Evolutionary conservation across 495 filamentous ascomycete species (phyloP).

Genomic region (Penicillium diatomitis): DNA sequence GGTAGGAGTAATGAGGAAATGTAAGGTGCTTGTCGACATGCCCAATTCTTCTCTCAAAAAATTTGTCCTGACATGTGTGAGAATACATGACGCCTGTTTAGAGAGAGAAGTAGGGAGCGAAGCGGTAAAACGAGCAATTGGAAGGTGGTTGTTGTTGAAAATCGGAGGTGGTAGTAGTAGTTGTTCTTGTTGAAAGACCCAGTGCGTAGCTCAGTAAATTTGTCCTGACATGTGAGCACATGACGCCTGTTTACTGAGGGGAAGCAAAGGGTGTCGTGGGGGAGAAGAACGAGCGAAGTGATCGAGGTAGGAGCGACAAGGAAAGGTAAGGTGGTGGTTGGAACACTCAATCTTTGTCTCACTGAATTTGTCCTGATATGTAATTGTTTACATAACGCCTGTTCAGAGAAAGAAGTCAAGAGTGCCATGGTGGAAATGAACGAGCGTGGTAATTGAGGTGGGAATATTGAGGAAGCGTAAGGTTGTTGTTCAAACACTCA

Average conservation of each 20-base stretch:
- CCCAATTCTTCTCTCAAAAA: background rate
- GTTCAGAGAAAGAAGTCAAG: background rate
- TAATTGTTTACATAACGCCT: background rate
- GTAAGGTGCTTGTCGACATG: too few relatives aligned
- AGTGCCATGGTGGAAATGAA: too few relatives aligned
- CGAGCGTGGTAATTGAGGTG: too few relatives aligned
- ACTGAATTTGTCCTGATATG: background rate
- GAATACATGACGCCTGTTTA: background rate
- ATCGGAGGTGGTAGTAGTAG: background rate
- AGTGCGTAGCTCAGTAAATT: background rate
- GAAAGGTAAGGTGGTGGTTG: background rate
- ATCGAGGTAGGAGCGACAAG: background rate
- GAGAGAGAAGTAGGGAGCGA: background rate
- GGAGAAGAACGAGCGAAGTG: background rate
- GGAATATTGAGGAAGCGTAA: too few relatives aligned
- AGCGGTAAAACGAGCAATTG: background rate
- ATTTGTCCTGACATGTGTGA: background rate
- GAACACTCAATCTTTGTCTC: background rate
- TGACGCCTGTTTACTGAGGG: too few relatives aligned
- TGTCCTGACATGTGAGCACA: background rate
- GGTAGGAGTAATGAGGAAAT: too few relatives aligned
- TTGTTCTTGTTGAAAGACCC: background rate
- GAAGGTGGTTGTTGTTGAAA: background rate
- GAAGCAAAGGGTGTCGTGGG: too few relatives aligned
- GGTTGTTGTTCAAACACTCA: background rate